Base-by-base conservation (phyloP, 495 filamentous ascomycete genomes). In the Schizothecium vesticola region DNA sequence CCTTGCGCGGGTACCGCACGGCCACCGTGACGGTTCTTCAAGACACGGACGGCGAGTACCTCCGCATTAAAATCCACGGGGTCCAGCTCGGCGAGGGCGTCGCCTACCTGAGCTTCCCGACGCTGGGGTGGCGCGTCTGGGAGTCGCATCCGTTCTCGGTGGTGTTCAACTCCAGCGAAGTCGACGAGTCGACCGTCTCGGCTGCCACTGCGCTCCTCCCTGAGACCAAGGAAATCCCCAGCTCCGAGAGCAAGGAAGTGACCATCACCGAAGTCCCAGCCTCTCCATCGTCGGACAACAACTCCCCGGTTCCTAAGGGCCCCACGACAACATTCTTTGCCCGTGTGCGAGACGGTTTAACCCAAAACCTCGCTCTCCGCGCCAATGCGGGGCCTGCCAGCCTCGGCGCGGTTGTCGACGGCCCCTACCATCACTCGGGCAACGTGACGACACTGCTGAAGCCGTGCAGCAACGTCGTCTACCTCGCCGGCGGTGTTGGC, bases 111-210 rank as follows among this genome's bases (percentile, higher is more conserved):
- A 81, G 78, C 61, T 82, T 83, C 61, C 80, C 80, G 1, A 77
- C 75, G 0, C 58, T 83, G 25, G 66, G 66, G 19, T 75, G 73
- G 72, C 73, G 77, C 8, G 29, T 77, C 21, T 83, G 81, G 81
- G 79, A 82, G 68, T 82, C 79, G 23, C 80, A 82, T 61, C 80
- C 80, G 1, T 82, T 82, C 65, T 82, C 80, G 7, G 73, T 81
- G 1, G 67, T 68, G 13, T 73, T 74, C 55, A 64, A 65, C 36
- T 65, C 69, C 1, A 61, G 31, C 29, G 28, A 63, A 31, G 55
- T 70, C 60, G 22, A 16, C 26, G 55, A 67, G 59, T 43, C 19
- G 6, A 59, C 51, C 59, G 28, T 51, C 36, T 55, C 63, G 64
- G 55, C 67, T 11, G 64, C 36, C 36, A 7, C 21, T 56, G 24